A percentile compares a stretch with the other conserved stretches of the same genome.
Conservation (phyloP, 2,329 filamentous ascomycete species). For the Mycosphaerella sp. region DNA sequence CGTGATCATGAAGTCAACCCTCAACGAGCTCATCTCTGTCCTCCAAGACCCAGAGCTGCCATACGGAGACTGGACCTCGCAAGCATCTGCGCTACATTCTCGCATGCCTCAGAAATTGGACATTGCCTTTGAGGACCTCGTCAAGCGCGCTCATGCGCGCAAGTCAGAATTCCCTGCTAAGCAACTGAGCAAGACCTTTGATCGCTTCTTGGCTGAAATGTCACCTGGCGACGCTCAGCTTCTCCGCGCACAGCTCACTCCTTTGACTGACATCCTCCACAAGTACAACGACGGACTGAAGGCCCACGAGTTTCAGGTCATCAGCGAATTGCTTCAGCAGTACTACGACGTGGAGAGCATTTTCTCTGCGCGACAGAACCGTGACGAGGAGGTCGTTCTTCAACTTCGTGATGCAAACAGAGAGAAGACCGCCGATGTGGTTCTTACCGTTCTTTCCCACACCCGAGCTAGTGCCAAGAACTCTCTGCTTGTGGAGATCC, state of each 20-base stretch:
- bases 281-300: conserved; percentile 84
- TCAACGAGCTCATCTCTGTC: conserved; percentile 85
- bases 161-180: conserved; percentile 88
- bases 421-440: conserved; percentile 77
- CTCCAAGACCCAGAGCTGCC: conserved; percentile 84
- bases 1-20: conserved; percentile 80
- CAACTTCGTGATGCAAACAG: conserved; percentile 94
- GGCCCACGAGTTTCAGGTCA: conserved; percentile 77
- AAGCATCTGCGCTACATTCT: conserved; percentile 93
- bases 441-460: conserved; percentile 87
- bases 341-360: conserved; percentile 80
- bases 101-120: conserved; percentile 96
- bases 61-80: conserved; percentile 92
- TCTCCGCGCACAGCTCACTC: conserved; percentile 65
- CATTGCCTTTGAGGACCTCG: conserved; percentile 69
- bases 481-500: conserved; percentile 80
- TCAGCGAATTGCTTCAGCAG: conserved; percentile 68
- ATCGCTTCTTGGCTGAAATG: conserved; percentile 82
- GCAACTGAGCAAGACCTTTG: conserved; percentile 72
- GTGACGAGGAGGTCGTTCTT: conserved; percentile 90
- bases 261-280: conserved; percentile 69
- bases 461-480: conserved; percentile 91
- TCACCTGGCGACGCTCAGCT: conserved; percentile 64
- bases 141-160: conserved; percentile 73
- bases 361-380: conserved; percentile 75